phyloP scores from a whole-genome alignment of 164 flowering plant genomes.

The Dillenia suffruticosa region DNA sequence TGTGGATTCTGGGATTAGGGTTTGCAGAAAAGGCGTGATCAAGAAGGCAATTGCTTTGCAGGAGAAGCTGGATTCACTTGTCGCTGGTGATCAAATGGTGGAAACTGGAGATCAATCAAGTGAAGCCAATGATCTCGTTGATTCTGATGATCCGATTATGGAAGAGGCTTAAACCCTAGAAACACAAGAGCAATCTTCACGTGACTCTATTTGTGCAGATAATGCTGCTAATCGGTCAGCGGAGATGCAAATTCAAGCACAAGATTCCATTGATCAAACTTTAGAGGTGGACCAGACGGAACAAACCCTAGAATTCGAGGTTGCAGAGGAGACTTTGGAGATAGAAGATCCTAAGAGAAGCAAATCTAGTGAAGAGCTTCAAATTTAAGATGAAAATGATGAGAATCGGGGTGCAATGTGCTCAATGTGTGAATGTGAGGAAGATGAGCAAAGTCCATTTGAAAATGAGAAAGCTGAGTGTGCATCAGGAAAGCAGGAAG shows the following conservation, averaged over 20 bases:
- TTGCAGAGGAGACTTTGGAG: background rate
- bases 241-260: background rate
- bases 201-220: background rate
- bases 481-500: constrained; percentile 3
- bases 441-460: background rate
- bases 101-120: background rate
- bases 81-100: constrained; percentile 9
- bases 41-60: constrained; percentile 60
- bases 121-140: constrained; percentile 23
- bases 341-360: background rate
- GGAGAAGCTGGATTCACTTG: constrained; percentile 44
- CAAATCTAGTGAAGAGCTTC: background rate
- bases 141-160: constrained; percentile 7
- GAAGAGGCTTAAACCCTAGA: constrained; percentile 3
- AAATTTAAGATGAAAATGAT: background rate
- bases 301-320: background rate
- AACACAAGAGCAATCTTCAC: background rate
- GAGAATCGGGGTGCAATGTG: background rate
- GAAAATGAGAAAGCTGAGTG: constrained; percentile 6
- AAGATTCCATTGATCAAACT: background rate
- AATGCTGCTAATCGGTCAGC: background rate
- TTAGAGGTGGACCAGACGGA: background rate
- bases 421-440: background rate
- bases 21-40: constrained; percentile 52
- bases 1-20: constrained; percentile 53